Evolutionary conservation across 2,329 filamentous ascomycete genomes (phyloP), one percentile per base, ranked within the genome.

Genomic region (Drechslerella coelobrocha): DNA sequence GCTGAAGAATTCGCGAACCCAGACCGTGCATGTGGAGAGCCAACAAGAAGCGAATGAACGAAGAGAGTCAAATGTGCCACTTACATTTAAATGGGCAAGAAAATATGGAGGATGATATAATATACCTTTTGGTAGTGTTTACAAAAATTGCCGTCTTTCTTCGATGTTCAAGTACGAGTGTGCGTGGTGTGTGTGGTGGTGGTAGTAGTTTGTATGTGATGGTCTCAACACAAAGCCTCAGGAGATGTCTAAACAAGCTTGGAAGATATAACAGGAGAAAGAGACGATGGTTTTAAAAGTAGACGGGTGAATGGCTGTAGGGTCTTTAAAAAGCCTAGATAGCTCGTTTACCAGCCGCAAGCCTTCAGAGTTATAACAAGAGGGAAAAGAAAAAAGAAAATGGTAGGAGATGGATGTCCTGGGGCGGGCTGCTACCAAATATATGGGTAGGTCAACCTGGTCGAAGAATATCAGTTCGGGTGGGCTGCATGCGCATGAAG

Each of bases 371-470:
- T 50, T 68, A 45, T 53, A 61, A 61, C 51, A 57, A 23, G 24
- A 24, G 37, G 19, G 47, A 51, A 52, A 48, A 56, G 39, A 39
- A 48, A 45, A 39, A 45, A 48, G 43, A 48, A 56, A 47, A 57
- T 43, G 26, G 47, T 47, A 31, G 51, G n/a, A 61, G 51, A 43
- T 27, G 48, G n/a, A 61, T 27, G 41, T 43, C 50, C 19, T 19
- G 43, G 63, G 57, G 51, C 21, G 63, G 55, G 48, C 39, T 56
- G 56, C 56, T 56, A 61, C 63, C 29, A 68, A 68, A 68, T 68
- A 68, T 68, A 68, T 68, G 63, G 41, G 50, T 34, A 56, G 63
- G 61, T 68, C 63, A 29, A 60, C 63, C n/a, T 45, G 41, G 41
- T 45, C 41, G 50, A 54, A 61, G 41, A 23, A 45, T 61, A 61